Evolutionary conservation across 768 basidiomycete genomes (phyloP).

Genomic region (Pleurotus sapidus): DNA sequence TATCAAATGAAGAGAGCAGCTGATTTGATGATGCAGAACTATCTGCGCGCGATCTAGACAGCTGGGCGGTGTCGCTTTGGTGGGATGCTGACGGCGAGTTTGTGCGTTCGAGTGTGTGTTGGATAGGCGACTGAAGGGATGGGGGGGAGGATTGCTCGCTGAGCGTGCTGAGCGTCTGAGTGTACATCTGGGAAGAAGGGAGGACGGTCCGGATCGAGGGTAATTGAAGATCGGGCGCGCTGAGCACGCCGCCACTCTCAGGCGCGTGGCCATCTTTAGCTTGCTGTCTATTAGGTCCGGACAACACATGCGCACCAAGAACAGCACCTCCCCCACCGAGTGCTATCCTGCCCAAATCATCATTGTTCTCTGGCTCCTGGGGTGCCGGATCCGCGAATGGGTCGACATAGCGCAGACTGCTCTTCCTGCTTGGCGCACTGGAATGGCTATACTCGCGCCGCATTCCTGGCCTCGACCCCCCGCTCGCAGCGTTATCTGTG

Average conservation of each 20-base stretch:
- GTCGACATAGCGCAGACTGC: conserved; percentile 40
- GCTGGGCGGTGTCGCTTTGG: not conserved
- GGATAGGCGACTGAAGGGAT: conserved; percentile 16
- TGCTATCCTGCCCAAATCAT: conserved; percentile 8
- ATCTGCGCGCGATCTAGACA: not conserved
- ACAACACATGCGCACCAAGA: conserved; percentile 9
- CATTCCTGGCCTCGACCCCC: conserved; percentile 18
- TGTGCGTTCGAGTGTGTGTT: conserved; percentile 18
- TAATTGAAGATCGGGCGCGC: conserved; percentile 14
- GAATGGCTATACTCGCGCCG: conserved; percentile 35
- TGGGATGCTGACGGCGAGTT: not conserved
- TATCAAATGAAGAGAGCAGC: conserved; percentile 3
- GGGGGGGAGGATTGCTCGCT: conserved; percentile 35
- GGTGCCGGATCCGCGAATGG: conserved; percentile 42
- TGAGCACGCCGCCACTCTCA: not conserved
- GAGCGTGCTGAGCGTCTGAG: conserved; percentile 34
- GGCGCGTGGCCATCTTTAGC: not conserved
- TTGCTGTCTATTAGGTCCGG: not conserved
- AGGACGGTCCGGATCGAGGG: conserved; percentile 26
- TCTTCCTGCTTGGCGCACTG: conserved; percentile 22
- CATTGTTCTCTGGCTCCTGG: conserved; percentile 6
- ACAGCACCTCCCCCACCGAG: not conserved
- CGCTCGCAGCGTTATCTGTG: conserved; percentile 11
- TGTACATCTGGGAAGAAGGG: conserved; percentile 26
- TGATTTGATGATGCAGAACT: not conserved